phyloP scores from a whole-genome alignment of 169 alveolate species.

The Plasmodium sp. region DNA sequence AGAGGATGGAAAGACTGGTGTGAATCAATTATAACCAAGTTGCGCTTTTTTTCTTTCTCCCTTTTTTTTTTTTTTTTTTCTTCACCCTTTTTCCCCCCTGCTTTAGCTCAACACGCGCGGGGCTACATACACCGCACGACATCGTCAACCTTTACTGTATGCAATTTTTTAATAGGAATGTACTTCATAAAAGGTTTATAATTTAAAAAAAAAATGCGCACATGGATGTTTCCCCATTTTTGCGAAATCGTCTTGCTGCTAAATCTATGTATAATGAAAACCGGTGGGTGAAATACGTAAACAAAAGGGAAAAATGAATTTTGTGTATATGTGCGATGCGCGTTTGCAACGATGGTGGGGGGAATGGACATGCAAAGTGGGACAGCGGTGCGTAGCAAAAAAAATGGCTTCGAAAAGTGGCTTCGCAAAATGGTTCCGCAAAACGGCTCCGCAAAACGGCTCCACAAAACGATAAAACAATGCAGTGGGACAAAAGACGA shows the following conservation, averaged over 20 bases:
- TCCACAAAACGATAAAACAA: not conserved
- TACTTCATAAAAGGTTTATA: not conserved
- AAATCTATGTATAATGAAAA: not conserved
- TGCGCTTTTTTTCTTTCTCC: not conserved
- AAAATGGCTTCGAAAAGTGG: not conserved
- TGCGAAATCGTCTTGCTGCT: not conserved
- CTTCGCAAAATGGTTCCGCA: not conserved
- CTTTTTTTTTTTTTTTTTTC: not conserved
- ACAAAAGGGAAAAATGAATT: not conserved
- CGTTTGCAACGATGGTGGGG: not conserved
- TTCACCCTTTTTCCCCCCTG: not conserved
- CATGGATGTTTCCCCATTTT: not conserved
- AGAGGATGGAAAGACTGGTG: not conserved
- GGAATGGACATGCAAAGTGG: not conserved
- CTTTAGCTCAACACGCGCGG: not conserved
- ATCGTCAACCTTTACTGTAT: not conserved
- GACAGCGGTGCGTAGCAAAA: not conserved
- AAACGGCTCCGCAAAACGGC: not conserved
- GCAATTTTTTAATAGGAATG: not conserved
- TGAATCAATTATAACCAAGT: not conserved
- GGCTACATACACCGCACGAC: not conserved
- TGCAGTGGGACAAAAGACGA: not conserved
- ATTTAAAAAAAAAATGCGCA: not conserved
- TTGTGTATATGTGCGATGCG: not conserved
- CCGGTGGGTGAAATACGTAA: not conserved